Evolutionary conservation across 2,329 filamentous ascomycete genomes (phyloP), one percentile per base, ranked within the genome.

Genomic region (Akanthomyces uredinophilus): DNA sequence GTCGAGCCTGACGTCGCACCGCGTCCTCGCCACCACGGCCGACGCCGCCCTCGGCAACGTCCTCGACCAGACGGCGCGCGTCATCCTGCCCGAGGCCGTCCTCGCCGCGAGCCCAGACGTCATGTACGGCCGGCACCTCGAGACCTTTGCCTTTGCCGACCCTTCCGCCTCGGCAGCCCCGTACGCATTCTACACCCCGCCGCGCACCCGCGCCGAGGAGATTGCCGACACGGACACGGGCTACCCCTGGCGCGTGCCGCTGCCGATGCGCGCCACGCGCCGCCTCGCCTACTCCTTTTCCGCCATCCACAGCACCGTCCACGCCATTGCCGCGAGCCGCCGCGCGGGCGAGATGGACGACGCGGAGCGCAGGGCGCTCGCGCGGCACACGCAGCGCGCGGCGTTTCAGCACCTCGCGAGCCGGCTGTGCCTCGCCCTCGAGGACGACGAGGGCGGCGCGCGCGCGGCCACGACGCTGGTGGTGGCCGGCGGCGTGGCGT

Each of bases 1-100:
- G 8, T 77, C 78, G 44, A 81, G 81, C 3, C 78, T 95, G 2
- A 85, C 81, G 29, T 78, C 87, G 29, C 94, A 98, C 74, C 77
- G 79, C 52, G 85, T 96, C 63, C 76, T 98, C 29, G 92, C 89
- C 20, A 80, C 83, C 18, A 89, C 90, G 0, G 76, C 75, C n/a
- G 92, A 96, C 74, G 87, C 93, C 65, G 92, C 95, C n/a, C 79
- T 97, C 63, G 95, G 95, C 54, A 91, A 96, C 74, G 86, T 90
- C 69, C 79, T 99, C 39, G 95, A 99, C 78, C 96, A 98, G 75
- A 83, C 87, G 62, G 92, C 91, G 8, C 86, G 95, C 52, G 79
- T 82, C 18, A 85, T 97, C 62, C 75, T 98, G 0, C 94, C 93
- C 0, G 29, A 75, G 0, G 73, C 79, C 0, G 66, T 87, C 3